phyloP scores from a whole-genome alignment of 2,329 filamentous ascomycete genomes.

The Penicillium digitatum region DNA sequence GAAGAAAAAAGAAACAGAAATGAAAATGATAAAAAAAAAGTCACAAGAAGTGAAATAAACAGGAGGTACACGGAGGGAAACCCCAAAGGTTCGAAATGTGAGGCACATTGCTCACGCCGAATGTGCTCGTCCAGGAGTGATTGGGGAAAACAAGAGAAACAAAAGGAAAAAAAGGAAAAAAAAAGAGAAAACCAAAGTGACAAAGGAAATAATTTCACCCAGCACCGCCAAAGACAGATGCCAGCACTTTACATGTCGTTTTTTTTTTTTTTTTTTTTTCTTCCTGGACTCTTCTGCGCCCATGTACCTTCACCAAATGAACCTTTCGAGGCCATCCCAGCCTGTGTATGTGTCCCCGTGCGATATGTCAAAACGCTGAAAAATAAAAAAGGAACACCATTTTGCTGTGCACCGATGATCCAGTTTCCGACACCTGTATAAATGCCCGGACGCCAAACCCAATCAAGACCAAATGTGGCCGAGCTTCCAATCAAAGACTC shows the following conservation, averaged over 20 bases:
- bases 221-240: constrained; percentile 10
- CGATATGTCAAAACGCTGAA: constrained; percentile 7
- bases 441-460: constrained; percentile 37
- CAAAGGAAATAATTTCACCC: constrained; percentile 47
- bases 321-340: constrained; percentile 2
- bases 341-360: constrained; percentile 6
- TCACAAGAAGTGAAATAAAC: constrained; percentile 36
- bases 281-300: constrained; percentile 12
- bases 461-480: constrained; percentile 26
- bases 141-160: constrained; percentile 16
- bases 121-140: constrained; percentile 18
- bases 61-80: constrained; percentile 40
- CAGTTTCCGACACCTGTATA: constrained; percentile 21
- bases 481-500: constrained; percentile 22
- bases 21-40: constrained; percentile 10
- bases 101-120: constrained; percentile 16
- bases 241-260: constrained; percentile 17
- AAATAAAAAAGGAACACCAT: constrained; percentile 15
- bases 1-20: constrained; percentile 8
- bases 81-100: constrained; percentile 8
- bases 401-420: constrained; percentile 23
- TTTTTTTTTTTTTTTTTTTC: constrained; percentile 12
- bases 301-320: constrained; percentile 2
- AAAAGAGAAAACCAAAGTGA: constrained; percentile 38
- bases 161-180: constrained; percentile 28